Evolutionary conservation across 1,139 yeast genomes (phyloP), one percentile per base, ranked within the genome.

Genomic region (Candida sanyaensis): DNA sequence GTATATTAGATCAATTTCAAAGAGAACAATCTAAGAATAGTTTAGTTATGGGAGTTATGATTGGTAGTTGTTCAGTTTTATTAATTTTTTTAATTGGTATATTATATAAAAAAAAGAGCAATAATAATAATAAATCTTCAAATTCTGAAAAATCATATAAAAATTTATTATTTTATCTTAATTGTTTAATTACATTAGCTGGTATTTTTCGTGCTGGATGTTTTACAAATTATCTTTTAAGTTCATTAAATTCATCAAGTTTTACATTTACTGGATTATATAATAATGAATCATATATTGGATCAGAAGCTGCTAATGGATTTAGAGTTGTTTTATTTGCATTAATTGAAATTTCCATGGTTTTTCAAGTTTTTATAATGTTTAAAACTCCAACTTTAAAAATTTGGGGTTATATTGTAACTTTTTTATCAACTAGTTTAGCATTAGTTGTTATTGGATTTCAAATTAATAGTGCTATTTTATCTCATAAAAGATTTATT

Each of bases 331-430:
- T 89, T 5, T 66, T 90, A 44, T 74, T 88, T 8, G 66, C 75
- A 0, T 69, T 81, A 9, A 78, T 92, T 44, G 87, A 89, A 61
- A 50, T 70, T 0, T 84, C 96, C 0, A 69, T 92, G 59, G 73
- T 83, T 2, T 82, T 83, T 59, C 98, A 93, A 65, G 78, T 87
- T 5, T 77, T 73, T 52, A 77, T 86, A 12, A 84, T 92, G 41
- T 88, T 88, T 68, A 74, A 76, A 48, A 69, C 80, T 11, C 81
- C 83, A n/a, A 73, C 73, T 36, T 67, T 68, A 42, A 71, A 66
- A 47, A 61, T 55, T 23, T 47, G 75, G 38, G 79, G 86, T 0
- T 48, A 61, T 36, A 5, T 64, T 0, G 62, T 81, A n/a, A 71
- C 83, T 0, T 50, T 58, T 0, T 39, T 78, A 1, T 70, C 84